A percentile compares a stretch with the other conserved stretches of the same genome.
These are phyloP conservation scores for Blumeria graminis DNA, from an alignment of 2,329 filamentous ascomycete genomes.

Conservation along the genomic window DNA sequence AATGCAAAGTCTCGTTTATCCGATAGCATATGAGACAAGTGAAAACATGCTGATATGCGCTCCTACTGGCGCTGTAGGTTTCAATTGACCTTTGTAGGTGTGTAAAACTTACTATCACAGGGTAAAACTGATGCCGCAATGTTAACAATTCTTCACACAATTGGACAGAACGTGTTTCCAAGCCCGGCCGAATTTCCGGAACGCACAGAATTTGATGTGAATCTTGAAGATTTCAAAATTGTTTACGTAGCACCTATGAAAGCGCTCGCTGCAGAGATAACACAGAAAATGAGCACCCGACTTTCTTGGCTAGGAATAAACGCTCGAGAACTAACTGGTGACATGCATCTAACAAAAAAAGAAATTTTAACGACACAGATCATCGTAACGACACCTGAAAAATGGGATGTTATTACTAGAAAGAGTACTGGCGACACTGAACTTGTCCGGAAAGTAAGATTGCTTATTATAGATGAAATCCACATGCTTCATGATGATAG, in stretches of 20 bases:
- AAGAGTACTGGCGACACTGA: slow-evolving; percentile 96
- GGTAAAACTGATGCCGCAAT: slow-evolving; percentile 98
- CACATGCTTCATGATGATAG: slow-evolving; percentile 98
- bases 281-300: slow-evolving; percentile 75
- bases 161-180: slow-evolving; percentile 64
- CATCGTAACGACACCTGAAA: slow-evolving; percentile 94
- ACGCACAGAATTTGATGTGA: slow-evolving; percentile 59
- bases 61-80: slow-evolving; percentile 62
- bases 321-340: slow-evolving; percentile 82
- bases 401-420: slow-evolving; percentile 95
- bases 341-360: slow-evolving; percentile 94
- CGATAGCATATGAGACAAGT: slow-evolving; percentile 80
- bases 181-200: slow-evolving; percentile 52
- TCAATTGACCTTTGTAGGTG: neutral
- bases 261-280: slow-evolving; percentile 85
- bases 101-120: slow-evolving; percentile 11
- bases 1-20: slow-evolving; percentile 94
- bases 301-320: slow-evolving; percentile 83
- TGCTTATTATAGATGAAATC: slow-evolving; percentile 95
- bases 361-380: slow-evolving; percentile 94
- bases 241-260: slow-evolving; percentile 99
- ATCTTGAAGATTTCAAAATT: slow-evolving; percentile 80
- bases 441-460: slow-evolving; percentile 83
- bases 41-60: slow-evolving; percentile 99
- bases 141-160: slow-evolving; percentile 78